Base-by-base conservation (phyloP, 148 eudicot genomes). In the Chenopodium quinoa region DNA sequence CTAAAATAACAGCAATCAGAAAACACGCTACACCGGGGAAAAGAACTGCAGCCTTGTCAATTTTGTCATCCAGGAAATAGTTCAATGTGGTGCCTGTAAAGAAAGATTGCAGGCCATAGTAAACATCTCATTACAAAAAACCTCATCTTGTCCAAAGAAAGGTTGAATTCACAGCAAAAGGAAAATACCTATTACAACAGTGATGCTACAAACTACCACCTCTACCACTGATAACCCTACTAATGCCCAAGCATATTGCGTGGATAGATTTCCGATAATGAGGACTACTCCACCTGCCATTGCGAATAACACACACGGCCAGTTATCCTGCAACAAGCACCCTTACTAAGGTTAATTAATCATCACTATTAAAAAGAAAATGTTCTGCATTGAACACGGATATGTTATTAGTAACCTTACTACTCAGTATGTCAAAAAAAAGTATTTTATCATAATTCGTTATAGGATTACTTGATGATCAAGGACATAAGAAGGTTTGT, bases 11-110 rank as follows among this genome's bases (percentile, higher is more conserved):
- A 25, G 97, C 97, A 76, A 91, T 73, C 85, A 95, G 79, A 86
- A 95, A 95, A 83, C 95, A 93, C n/a, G 84, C 97, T 70, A 92
- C 98, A 29, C 97, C 98, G 46, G 98, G 87, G 80, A 95, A 95
- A 69, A 95, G 92, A 86, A 95, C 86, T 78, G 86, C 88, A 7
- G 98, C 98, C 71, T 86, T 93, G 86, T 95, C 93, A 77, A 95
- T 95, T 85, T 84, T 95, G 77, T 87, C 90, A 73, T 95, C 98
- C 56, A 95, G 83, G 86, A 93, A 95, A 82, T 95, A 95, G 88
- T 95, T 95, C 75, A 91, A 44, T 23, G 93, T 90, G 40, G 95
- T 93, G 77, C 98, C 97, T 95, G 89, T 56, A 48, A 10, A 62
- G 64, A 4, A 8, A 13, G 0, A 60, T 27, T 71, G 47, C 73